Evolutionary conservation across 192 early-diverging fungal genomes (phyloP), one percentile per base, ranked within the genome.

Genomic region (Backusella parvicylindrica): DNA sequence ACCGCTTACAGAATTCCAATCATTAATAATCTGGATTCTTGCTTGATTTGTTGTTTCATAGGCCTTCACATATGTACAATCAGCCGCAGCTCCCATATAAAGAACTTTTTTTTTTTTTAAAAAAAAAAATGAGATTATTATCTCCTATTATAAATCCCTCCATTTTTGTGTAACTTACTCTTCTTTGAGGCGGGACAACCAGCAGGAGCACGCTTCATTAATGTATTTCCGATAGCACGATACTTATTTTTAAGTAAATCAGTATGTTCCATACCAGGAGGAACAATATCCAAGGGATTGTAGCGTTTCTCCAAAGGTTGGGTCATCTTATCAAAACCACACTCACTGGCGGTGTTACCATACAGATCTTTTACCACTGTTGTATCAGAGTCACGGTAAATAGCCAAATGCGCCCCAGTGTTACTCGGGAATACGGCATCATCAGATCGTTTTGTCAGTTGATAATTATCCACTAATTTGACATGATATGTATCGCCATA

Each of bases 1-100:
- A 1, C 86, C 86, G 36, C 91, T 92, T 18, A 92, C 96, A 23
- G 86, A 86, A 82, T 94, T 95, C 86, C 93, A 96, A 82, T 95
- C 89, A 60, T 83, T 87, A 47, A 97, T 85, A 32, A 96, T 95
- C 76, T 93, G 91, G 72, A 82, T 83, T 53, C 88, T 79, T 60
- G 90, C 90, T 16, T 75, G 78, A 64, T 86, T 86, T 28, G 84
- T 80, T 15, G 87, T 84, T 66, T 85, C 76, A 70, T 89, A 92
- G 26, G 68, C 71, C 18, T 83, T 81, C n/a, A 88, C 85, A 60
- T 92, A 94, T 1, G 91, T 84, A 75, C 92, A 94, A 79, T 94
- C 92, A 2, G 91, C 92, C 0, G 90, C 92, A 23, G 70, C 77
- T 65, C 77, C 81, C 81, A 82, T 79, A 64, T 82, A 82, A 35